Base-by-base conservation (phyloP, 1,284 basidiomycete genomes). In the Trichosporon sp. region DNA sequence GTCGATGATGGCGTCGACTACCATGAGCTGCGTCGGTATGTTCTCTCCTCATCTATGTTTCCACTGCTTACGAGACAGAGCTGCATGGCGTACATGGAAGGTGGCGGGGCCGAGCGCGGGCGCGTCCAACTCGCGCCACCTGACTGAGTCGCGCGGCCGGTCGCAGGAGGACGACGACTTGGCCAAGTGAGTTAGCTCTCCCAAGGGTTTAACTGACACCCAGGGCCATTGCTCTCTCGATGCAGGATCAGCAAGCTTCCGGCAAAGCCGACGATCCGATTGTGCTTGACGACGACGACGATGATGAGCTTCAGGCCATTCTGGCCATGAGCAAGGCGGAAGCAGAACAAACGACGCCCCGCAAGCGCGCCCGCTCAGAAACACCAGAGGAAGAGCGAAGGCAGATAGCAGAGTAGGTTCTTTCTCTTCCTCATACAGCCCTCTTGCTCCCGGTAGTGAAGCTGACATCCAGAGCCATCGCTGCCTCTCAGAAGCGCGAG, bases 41-140 rank as follows among this genome's bases (percentile, higher is more conserved):
- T 66, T 16, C 16, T 16, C 16, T 12, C n/a, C 2, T 8, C 10
- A 38, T 51, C 16, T 19, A 26, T 11, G 1, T 3, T 4, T 19
- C 26, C 64, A 16, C n/a, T 21, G 32, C 65, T 69, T 32, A 73
- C 64, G 1, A 5, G 8, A 8, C 68, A 80, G 80, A 46, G 81
- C 81, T 12, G 76, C 79, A 0, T 82, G 81, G 81, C 74, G 77
- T 3, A 82, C 81, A 1, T 81, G 78, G 80, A 74, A 69, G 40
- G 77, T 71, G 0, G 73, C 71, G 7, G 77, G 77, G 0, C 76
- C 77, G 35, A 73, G 51, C n/a, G 68, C 12, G 0, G 63, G 32
- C 31, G 66, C 26, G 11, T 59, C 26, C 46, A 70, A 14, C 12
- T 37, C 48, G 16, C 66, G 14, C 31, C 54, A 56, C 65, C 14